A percentile compares a stretch with the other conserved stretches of the same genome.
phyloP scores from a whole-genome alignment of 129 eudicot genomes.

The Pittosporum tobira region DNA sequence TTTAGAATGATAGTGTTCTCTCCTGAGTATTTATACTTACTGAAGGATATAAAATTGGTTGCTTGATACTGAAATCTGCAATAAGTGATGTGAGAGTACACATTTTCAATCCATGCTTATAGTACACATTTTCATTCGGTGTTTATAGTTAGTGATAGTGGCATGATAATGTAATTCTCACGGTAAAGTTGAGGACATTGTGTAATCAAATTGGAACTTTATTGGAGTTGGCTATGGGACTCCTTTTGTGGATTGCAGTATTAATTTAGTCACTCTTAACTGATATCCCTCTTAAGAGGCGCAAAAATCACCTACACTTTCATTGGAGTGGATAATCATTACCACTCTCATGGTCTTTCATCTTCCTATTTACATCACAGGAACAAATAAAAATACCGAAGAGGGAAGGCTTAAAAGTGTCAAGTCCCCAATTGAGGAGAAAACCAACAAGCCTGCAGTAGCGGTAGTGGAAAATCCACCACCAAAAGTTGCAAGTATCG shows the following conservation, averaged over 20 bases:
- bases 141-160: no score
- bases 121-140: no score
- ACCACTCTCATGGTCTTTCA: neutral
- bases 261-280: no score
- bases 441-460: conserved; percentile 15
- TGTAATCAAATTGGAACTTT: no score
- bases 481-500: conserved; percentile 8
- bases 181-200: no score
- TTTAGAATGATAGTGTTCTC: no score
- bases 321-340: neutral
- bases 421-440: conserved; percentile 38
- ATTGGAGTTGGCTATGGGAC: no score
- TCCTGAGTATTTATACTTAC: no score
- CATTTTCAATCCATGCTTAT: no score
- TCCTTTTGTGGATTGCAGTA: no score
- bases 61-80: neutral
- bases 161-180: no score
- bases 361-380: conserved; percentile 25
- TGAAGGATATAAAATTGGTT: neutral
- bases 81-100: no score
- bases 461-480: conserved; percentile 39
- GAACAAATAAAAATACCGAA: conserved; percentile 53
- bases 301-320: neutral
- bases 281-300: neutral
- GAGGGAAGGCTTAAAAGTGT: conserved; percentile 42